phyloP scores from a whole-genome alignment of 768 basidiomycete species.

The Candolleomyces aberdarensis region DNA sequence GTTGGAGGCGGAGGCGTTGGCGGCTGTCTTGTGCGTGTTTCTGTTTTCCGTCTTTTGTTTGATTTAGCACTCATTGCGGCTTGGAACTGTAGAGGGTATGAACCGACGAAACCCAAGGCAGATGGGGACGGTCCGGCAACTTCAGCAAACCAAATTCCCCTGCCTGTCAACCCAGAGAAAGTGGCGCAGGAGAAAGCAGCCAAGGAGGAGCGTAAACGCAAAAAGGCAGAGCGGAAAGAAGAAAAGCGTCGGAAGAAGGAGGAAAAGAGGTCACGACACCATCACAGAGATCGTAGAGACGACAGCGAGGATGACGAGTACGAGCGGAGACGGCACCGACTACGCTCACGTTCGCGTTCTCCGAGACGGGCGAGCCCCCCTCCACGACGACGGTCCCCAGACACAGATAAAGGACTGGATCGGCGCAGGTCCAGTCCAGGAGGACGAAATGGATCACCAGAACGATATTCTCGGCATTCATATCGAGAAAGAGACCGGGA shows the following conservation, averaged over 20 bases:
- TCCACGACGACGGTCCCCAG: constrained; percentile 5
- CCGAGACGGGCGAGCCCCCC: constrained; percentile 20
- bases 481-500: not conserved
- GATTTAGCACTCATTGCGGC: not conserved
- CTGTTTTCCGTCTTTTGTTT: not conserved
- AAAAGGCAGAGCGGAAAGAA: constrained; percentile 30
- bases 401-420: constrained; percentile 15
- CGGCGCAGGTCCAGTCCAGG: not conserved
- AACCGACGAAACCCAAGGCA: constrained; percentile 44
- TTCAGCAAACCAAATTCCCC: constrained; percentile 13
- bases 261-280: constrained; percentile 49
- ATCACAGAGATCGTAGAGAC: constrained; percentile 7
- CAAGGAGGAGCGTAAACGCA: constrained; percentile 8
- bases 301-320: constrained; percentile 14
- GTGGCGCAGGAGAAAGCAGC: constrained; percentile 17
- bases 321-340: not conserved
- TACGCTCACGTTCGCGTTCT: constrained; percentile 13
- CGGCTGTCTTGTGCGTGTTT: constrained; percentile 61
- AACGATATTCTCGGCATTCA: not conserved
- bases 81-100: constrained; percentile 58
- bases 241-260: constrained; percentile 30
- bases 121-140: constrained; percentile 18
- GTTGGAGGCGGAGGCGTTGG: constrained; percentile 83
- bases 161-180: not conserved
- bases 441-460: constrained; percentile 29